These are phyloP conservation scores for Coemansia brasiliensis DNA, from an alignment of 192 early-diverging fungal genomes.

Conservation along the genomic window DNA sequence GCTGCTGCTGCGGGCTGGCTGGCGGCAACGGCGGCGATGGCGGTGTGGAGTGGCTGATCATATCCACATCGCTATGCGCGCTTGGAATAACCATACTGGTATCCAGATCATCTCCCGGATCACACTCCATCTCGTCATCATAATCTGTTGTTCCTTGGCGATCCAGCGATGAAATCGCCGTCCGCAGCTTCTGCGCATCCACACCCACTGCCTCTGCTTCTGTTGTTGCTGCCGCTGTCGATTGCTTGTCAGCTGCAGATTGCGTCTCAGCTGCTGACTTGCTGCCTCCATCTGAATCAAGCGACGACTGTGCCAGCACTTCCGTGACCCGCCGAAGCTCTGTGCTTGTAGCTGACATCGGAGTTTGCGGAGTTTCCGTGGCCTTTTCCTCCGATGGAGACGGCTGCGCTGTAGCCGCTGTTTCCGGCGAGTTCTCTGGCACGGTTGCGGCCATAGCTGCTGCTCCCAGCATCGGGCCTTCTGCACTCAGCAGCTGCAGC, in stretches of 20 bases:
- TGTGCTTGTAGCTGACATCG: conserved; percentile 12
- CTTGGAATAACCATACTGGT: conserved; percentile 39
- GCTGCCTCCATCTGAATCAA: neutral
- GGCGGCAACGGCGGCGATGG: conserved; percentile 50
- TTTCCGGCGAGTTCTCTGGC: neutral
- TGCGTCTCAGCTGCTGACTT: neutral
- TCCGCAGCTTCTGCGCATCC: conserved; percentile 17
- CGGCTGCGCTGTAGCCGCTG: conserved; percentile 4
- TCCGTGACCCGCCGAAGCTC: conserved; percentile 12
- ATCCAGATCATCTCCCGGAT: conserved; percentile 21
- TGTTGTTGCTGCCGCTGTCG: neutral
- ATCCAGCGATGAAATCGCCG: conserved; percentile 17
- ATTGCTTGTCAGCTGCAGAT: neutral
- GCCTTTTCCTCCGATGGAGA: conserved; percentile 1
- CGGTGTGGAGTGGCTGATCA: conserved; percentile 51
- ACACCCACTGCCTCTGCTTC: neutral
- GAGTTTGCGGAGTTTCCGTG: conserved; percentile 4
- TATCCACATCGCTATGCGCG: conserved; percentile 28
- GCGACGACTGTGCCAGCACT: conserved; percentile 13
- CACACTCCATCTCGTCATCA: conserved; percentile 15
- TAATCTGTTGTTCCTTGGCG: neutral
- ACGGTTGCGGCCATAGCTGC: conserved; percentile 3
- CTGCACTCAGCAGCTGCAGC: conserved; percentile 49
- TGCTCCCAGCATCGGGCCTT: conserved; percentile 49
- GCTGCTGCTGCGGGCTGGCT: conserved; percentile 11